Base-by-base conservation (phyloP, 2,329 filamentous ascomycete species). In the Lomentospora prolificans region DNA sequence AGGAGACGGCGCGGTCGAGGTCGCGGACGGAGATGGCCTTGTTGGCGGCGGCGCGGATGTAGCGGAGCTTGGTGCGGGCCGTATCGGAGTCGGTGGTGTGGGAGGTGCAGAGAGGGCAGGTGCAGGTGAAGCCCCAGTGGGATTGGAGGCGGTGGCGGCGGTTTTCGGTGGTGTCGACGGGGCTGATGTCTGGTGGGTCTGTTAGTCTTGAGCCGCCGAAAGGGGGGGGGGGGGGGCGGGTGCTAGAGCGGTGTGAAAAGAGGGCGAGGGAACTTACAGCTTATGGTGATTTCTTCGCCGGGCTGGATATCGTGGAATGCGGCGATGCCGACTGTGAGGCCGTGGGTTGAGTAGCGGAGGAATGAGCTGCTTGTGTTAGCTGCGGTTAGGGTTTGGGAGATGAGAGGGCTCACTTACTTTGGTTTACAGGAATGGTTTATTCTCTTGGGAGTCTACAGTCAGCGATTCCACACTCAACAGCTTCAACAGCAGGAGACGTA, bases 221-320 rank as follows among this genome's bases (percentile, higher is more conserved):
- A 28, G 10, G 25, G n/a, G 53, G 24, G 5, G 12, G 24, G 25
- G 25, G 17, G 14, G 27, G 12, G 19, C 19, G 4, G 12, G 31
- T 9, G 10, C 25, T 10, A 7, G 24, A 19, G 46, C n/a, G 22
- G 17, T 14, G 33, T 12, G 10, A 10, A 25, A 25, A 52, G 27
- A 7, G n/a, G 10, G 24, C 22, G 48, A 17, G 46, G 19, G 14
- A 19, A 31, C 22, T 25, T 53, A 57, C 55, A 57, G 55, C 55
- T 57, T 12, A 57, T 57, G 50, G 50, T 50, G n/a, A 57, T 53
- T 27, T 57, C 55, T 39, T 57, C 55, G 8, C 55, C 55, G 6
- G 36, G 50, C 17, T 50, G 14, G 39, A 57, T 57, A 25, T 57
- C 50, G 17, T 39, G 55, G 22, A 53, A 53, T 28, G 55, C 55